Conservation (phyloP, 371 early-diverging fungal species). For the Mortierella sp. region DNA sequence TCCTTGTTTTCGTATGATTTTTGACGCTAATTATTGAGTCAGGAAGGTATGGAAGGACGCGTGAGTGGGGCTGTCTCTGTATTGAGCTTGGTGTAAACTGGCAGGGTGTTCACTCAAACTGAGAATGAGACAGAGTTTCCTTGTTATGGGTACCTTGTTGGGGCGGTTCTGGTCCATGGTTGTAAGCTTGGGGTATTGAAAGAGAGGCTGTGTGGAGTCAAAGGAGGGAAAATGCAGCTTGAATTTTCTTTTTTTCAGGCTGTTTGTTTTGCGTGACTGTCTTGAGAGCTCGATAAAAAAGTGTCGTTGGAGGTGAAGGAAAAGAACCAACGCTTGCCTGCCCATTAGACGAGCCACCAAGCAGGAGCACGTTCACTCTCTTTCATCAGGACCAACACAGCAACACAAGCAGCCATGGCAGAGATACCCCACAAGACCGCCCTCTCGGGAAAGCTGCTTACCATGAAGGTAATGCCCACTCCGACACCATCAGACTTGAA, state of each 20-base stretch:
- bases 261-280: constrained; percentile 7
- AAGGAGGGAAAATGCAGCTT: too few species aligned
- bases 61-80: not conserved
- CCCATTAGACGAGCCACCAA: too few species aligned
- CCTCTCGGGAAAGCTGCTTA: constrained; percentile 60
- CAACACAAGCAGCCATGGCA: constrained; percentile 16
- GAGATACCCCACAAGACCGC: constrained; percentile 57
- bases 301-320: too few species aligned
- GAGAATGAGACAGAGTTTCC: not conserved
- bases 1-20: constrained; percentile 65
- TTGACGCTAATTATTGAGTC: constrained; percentile 29
- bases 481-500: not conserved
- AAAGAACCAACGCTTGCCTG: not conserved
- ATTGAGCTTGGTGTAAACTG: not conserved
- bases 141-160: constrained; percentile 26
- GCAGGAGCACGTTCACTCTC: not conserved
- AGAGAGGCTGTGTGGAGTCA: not conserved
- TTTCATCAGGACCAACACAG: not conserved
- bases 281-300: not conserved
- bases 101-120: not conserved
- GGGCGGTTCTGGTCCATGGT: constrained; percentile 32
- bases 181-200: not conserved
- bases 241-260: not conserved
- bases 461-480: constrained; percentile 59
- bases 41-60: not conserved